phyloP scores from a whole-genome alignment of 352 stramenopile species.

The Pythium vanterpoolii region DNA sequence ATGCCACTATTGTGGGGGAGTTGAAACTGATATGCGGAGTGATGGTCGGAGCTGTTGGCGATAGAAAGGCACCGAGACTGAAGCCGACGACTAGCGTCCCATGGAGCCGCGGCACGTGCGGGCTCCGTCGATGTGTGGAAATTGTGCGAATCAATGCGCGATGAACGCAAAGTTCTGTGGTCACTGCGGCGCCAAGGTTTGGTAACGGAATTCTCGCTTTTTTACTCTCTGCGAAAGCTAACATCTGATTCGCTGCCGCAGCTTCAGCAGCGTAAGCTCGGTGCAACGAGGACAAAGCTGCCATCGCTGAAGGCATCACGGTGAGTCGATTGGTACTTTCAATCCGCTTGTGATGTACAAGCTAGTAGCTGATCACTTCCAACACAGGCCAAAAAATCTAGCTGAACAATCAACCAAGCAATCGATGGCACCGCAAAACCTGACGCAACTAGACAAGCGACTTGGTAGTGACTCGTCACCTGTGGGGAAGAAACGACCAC shows the following conservation, averaged over 20 bases:
- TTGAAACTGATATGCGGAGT: slow-evolving; percentile 18
- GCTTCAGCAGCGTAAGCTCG: not conserved
- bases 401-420: too few relatives aligned
- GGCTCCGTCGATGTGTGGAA: slow-evolving; percentile 2
- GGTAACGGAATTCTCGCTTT: too few relatives aligned
- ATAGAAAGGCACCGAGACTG: not conserved
- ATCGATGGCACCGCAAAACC: not conserved
- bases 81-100: too few relatives aligned
- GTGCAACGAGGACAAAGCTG: not conserved
- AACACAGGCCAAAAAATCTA: not conserved
- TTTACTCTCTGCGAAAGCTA: too few relatives aligned
- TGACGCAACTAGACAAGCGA: not conserved
- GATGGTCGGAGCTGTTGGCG: slow-evolving; percentile 15
- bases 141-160: slow-evolving; percentile 8
- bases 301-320: not conserved
- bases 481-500: slow-evolving; percentile 3
- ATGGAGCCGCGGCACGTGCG: not conserved
- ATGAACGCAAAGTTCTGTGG: slow-evolving; percentile 23
- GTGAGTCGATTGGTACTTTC: not conserved
- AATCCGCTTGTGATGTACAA: not conserved
- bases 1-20: slow-evolving; percentile 1
- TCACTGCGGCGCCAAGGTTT: slow-evolving; percentile 18
- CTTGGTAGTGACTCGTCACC: not conserved
- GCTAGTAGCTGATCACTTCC: too few relatives aligned
- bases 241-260: slow-evolving; percentile 2